Evolutionary conservation across 192 early-diverging fungal genomes (phyloP).

Genomic region (Piromyces finnis): DNA sequence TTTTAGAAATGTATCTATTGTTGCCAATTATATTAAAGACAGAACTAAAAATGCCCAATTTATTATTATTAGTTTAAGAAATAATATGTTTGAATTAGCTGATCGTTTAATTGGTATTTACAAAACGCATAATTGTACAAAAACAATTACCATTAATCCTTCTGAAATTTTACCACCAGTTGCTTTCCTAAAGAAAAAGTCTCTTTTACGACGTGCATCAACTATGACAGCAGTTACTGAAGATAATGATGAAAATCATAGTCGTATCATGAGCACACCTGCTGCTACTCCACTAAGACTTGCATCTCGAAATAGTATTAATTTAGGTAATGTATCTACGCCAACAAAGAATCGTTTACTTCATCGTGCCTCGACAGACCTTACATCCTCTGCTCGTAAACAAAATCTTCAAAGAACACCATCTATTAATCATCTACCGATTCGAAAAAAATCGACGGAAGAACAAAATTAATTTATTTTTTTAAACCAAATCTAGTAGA

Average conservation of each 20-base stretch:
- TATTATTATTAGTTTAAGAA: constrained; percentile 91
- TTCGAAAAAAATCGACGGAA: no score
- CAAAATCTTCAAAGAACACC: no score
- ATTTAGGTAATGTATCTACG: no score
- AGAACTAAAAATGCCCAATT: constrained; percentile 95
- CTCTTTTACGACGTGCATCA: not conserved
- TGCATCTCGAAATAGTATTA: no score
- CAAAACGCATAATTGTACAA: constrained; percentile 21
- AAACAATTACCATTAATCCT: not conserved
- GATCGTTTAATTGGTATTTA: constrained; percentile 97
- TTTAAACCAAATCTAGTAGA: no score
- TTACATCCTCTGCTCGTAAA: no score
- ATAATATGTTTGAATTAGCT: constrained; percentile 99
- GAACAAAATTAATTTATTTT: no score
- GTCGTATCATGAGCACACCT: not conserved
- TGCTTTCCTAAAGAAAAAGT: not conserved
- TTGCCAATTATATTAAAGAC: constrained; percentile 97
- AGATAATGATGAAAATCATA: not conserved
- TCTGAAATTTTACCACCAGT: not conserved
- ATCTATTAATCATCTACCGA: no score
- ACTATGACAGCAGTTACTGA: not conserved
- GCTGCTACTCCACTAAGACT: not conserved
- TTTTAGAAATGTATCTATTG: constrained; percentile 97
- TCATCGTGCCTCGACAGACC: no score
- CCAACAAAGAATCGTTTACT: no score